Conservation (phyloP, 208 protist species). For the Leishmania major region DNA sequence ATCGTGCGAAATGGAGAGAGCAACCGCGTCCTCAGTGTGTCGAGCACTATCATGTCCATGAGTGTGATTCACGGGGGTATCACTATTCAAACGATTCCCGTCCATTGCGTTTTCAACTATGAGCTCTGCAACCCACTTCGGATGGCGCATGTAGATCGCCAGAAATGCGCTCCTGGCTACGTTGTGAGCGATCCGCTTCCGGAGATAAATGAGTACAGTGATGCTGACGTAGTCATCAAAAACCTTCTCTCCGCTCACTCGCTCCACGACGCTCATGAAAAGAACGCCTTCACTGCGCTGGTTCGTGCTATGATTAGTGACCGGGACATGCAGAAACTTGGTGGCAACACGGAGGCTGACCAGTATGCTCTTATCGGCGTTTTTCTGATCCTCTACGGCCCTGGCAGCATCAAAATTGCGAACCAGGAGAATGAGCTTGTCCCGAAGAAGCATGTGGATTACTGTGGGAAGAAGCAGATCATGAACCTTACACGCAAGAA, state of each 20-base stretch:
- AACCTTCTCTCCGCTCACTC: constrained; percentile 29
- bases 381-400: constrained; percentile 53
- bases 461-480: constrained; percentile 1
- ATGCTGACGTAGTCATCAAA: constrained; percentile 32
- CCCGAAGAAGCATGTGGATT: constrained; percentile 42
- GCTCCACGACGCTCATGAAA: constrained; percentile 31
- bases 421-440: constrained; percentile 69
- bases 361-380: constrained; percentile 60
- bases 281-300: constrained; percentile 42
- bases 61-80: constrained; percentile 61
- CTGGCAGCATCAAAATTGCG: constrained; percentile 48
- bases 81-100: constrained; percentile 54
- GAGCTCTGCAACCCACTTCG: constrained; percentile 48
- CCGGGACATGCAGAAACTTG: constrained; percentile 38
- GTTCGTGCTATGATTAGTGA: constrained; percentile 45
- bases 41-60: constrained; percentile 45
- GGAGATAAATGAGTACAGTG: constrained; percentile 41
- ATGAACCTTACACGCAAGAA: constrained; percentile 37
- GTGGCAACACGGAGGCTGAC: constrained; percentile 46
- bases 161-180: constrained; percentile 38
- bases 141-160: constrained; percentile 34
- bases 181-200: constrained; percentile 41
- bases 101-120: constrained; percentile 45
- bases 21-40: constrained; percentile 37
- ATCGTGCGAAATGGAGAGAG: constrained; percentile 23